Percentiles rank a stretch among this genome's conserved stretches.
phyloP scores from a whole-genome alignment of 1,284 basidiomycete genomes.

The Grifola frondosa region DNA sequence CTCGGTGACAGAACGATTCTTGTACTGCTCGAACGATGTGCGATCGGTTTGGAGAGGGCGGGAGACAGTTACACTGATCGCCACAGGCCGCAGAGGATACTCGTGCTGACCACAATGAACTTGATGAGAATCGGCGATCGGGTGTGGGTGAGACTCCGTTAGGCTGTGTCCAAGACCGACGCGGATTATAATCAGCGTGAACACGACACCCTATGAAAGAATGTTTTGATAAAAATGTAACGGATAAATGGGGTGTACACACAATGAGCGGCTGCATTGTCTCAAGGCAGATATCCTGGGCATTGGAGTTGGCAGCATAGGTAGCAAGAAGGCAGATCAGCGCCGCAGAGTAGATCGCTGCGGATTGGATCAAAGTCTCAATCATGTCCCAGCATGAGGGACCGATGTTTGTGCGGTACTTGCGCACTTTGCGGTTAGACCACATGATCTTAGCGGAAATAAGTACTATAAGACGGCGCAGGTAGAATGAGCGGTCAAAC shows the following conservation, averaged over 20 bases:
- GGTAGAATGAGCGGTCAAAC: no score
- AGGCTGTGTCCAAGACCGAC: slow-evolving; percentile 10
- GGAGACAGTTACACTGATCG: slow-evolving; percentile 12
- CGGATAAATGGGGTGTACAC: neutral
- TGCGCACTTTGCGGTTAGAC: slow-evolving; percentile 6
- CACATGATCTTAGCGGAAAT: slow-evolving; percentile 12
- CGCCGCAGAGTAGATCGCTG: slow-evolving; percentile 17
- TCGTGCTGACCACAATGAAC: neutral
- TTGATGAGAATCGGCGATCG: neutral
- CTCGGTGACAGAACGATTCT: slow-evolving; percentile 6
- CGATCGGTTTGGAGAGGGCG: slow-evolving; percentile 8
- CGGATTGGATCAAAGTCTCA: slow-evolving; percentile 17
- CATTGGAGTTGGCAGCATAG: slow-evolving; percentile 12
- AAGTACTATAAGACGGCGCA: slow-evolving; percentile 4
- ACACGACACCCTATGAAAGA: slow-evolving; percentile 13
- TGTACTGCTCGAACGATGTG: slow-evolving; percentile 9
- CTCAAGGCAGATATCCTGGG: slow-evolving; percentile 13
- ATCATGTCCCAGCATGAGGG: slow-evolving; percentile 9
- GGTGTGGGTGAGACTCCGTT: slow-evolving; percentile 20
- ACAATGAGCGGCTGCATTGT: slow-evolving; percentile 16
- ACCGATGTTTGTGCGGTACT: slow-evolving; percentile 2
- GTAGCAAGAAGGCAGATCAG: slow-evolving; percentile 12
- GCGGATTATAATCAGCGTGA: slow-evolving; percentile 18
- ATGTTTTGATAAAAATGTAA: neutral
- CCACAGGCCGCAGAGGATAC: slow-evolving; percentile 9